These are phyloP conservation scores for Actinomucor elegans DNA, from an alignment of 371 early-diverging fungal species.

Conservation along the genomic window DNA sequence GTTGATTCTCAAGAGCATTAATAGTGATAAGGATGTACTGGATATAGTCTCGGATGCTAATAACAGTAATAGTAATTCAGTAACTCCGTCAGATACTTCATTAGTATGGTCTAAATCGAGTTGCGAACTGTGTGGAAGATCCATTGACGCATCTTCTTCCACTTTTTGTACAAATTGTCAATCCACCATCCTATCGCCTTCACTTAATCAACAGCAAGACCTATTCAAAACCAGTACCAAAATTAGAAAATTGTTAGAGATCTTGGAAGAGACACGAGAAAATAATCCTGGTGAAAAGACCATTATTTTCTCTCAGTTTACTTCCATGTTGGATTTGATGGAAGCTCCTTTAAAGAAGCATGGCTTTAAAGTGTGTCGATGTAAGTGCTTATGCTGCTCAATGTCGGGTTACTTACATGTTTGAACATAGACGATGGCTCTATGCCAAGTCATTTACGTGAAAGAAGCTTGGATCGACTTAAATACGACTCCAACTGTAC, in stretches of 20 bases:
- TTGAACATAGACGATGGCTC: constrained; percentile 56
- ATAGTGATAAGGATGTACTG: constrained; percentile 35
- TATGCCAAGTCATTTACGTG: constrained; percentile 42
- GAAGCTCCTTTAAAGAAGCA: constrained; percentile 62
- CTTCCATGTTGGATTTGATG: constrained; percentile 74
- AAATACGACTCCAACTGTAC: constrained; percentile 51
- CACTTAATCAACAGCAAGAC: not conserved
- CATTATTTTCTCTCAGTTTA: constrained; percentile 89
- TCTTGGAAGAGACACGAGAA: constrained; percentile 35
- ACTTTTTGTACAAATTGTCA: not conserved
- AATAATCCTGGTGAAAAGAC: constrained; percentile 58
- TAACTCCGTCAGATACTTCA: not conserved
- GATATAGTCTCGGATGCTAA: constrained; percentile 21
- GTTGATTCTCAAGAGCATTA: constrained; percentile 69
- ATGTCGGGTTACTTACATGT: too few relatives aligned
- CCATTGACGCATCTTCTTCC: not conserved
- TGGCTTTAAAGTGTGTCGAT: constrained; percentile 61
- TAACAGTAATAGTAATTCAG: not conserved
- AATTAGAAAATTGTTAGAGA: constrained; percentile 47
- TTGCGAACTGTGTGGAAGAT: constrained; percentile 41
- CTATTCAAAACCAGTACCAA: constrained; percentile 46
- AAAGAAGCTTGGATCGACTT: constrained; percentile 49
- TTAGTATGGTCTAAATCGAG: not conserved
- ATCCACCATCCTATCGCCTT: not conserved
- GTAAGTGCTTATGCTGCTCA: constrained; percentile 48